These are phyloP conservation scores for Apophysomyces trapeziformis DNA, from an alignment of 371 early-diverging fungal species.

Conservation along the genomic window DNA sequence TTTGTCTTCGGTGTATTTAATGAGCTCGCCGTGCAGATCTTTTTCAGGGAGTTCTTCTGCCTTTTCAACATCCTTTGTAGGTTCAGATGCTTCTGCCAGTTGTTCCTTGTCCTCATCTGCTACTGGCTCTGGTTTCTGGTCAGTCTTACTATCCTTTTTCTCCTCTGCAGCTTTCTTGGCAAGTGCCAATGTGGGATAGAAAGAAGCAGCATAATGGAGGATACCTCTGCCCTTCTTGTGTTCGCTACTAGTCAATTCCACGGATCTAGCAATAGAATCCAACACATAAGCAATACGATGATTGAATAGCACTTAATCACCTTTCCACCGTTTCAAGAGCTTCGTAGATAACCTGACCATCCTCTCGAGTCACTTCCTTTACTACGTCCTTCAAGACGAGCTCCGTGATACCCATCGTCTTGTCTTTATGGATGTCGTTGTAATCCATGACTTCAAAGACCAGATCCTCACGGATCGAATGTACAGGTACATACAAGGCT, in stretches of 20 bases:
- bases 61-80: conserved; percentile 10
- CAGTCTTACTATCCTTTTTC: conserved; percentile 20
- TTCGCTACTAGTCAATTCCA: conserved; percentile 61
- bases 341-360: conserved; percentile 46
- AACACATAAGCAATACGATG: not conserved
- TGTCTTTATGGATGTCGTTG: conserved; percentile 72
- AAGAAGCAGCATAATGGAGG: conserved; percentile 68
- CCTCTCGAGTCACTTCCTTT: conserved; percentile 36
- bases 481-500: conserved; percentile 70
- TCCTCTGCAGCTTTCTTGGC: conserved; percentile 40
- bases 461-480: conserved; percentile 70
- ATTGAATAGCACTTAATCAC: conserved; percentile 13
- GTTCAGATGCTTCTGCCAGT: conserved; percentile 27
- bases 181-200: conserved; percentile 70
- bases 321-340: conserved; percentile 43
- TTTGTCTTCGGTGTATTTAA: conserved; percentile 43
- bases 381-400: conserved; percentile 46
- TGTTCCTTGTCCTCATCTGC: conserved; percentile 21
- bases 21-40: conserved; percentile 49
- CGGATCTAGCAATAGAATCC: conserved; percentile 35
- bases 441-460: conserved; percentile 82
- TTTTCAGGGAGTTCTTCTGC: conserved; percentile 42
- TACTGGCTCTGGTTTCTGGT: not conserved
- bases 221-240: conserved; percentile 69
- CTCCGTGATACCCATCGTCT: conserved; percentile 66